Conservation (phyloP, 257 asterid species). For the Solanum habrochaites region DNA sequence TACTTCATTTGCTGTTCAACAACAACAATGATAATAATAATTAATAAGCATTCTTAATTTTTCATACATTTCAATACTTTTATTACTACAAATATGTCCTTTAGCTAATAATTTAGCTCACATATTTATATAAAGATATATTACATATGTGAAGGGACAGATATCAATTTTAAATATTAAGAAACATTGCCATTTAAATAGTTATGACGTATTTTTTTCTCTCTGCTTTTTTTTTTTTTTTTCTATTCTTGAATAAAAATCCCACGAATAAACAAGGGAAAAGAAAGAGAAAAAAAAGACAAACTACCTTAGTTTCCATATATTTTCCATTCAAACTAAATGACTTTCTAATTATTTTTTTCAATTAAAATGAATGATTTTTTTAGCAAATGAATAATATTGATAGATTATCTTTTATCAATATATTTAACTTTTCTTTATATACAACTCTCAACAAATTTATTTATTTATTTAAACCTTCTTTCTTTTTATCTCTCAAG, state of each 20-base stretch:
- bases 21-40: too few relatives aligned
- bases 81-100: neutral
- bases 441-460: neutral
- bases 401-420: neutral
- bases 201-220: too few relatives aligned
- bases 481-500: neutral
- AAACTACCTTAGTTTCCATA: neutral
- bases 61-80: neutral
- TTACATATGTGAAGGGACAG: neutral
- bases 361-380: neutral
- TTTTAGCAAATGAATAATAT: neutral
- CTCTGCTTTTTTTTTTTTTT: too few relatives aligned
- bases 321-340: neutral
- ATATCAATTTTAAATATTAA: neutral
- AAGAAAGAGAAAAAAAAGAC: neutral
- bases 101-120: neutral
- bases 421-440: too few relatives aligned
- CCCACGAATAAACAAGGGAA: neutral
- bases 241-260: neutral
- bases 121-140: too few relatives aligned
- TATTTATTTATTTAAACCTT: neutral
- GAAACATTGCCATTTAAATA: too few relatives aligned
- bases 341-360: neutral
- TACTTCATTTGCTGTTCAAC: conserved; percentile 51
- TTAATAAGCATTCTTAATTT: neutral